phyloP scores from a whole-genome alignment of 2,329 filamentous ascomycete species.

The Penicillium decumbens region DNA sequence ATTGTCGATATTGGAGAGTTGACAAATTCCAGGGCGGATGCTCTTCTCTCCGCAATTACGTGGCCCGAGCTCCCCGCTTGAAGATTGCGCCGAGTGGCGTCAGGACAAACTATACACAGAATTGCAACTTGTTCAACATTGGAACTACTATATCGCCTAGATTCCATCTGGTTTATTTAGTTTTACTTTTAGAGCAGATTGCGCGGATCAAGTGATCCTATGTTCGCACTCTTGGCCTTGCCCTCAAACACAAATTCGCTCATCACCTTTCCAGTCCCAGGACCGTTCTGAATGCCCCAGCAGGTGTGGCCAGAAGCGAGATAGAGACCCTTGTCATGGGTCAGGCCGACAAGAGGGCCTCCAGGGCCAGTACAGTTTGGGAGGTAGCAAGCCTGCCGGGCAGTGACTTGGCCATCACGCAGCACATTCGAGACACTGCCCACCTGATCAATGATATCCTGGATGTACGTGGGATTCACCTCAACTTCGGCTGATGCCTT shows the following conservation, averaged over 20 bases:
- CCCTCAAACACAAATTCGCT: slow-evolving; percentile 75
- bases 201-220: slow-evolving; percentile 63
- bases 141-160: slow-evolving; percentile 1
- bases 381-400: slow-evolving; percentile 87
- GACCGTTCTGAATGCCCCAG: slow-evolving; percentile 97
- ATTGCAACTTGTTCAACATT: background rate
- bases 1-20: slow-evolving; percentile 19
- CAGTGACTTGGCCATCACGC: slow-evolving; percentile 62
- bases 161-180: background rate
- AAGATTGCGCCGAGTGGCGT: background rate
- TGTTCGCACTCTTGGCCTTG: slow-evolving; percentile 61
- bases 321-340: slow-evolving; percentile 67
- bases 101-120: too few species aligned
- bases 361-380: slow-evolving; percentile 63
- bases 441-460: slow-evolving; percentile 80
- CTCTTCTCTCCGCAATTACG: slow-evolving; percentile 31
- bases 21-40: slow-evolving; percentile 20
- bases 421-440: slow-evolving; percentile 54
- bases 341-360: slow-evolving; percentile 74
- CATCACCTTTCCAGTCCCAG: slow-evolving; percentile 77
- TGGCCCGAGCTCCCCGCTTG: slow-evolving; percentile 30
- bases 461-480: slow-evolving; percentile 70
- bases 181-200: slow-evolving; percentile 43
- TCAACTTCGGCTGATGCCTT: slow-evolving; percentile 69
- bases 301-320: slow-evolving; percentile 90